These are phyloP conservation scores for Przewalskia tangutica DNA, from an alignment of 257 asterid genomes.

Conservation along the genomic window DNA sequence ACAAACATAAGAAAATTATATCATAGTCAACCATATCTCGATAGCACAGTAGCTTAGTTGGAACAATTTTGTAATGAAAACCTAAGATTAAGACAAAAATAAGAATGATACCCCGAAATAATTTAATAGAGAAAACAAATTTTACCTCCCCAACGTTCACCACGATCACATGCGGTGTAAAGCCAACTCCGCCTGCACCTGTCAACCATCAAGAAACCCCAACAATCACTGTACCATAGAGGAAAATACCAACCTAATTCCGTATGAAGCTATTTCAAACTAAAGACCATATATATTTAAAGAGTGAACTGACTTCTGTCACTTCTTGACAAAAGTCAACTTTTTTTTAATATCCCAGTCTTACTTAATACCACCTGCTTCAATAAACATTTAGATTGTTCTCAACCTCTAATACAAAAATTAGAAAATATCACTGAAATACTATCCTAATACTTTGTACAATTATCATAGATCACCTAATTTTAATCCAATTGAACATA, in stretches of 20 bases:
- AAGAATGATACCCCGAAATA: background rate
- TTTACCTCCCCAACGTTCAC: slow-evolving; percentile 38
- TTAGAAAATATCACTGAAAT: background rate
- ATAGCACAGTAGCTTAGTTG: background rate
- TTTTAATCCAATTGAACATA: background rate
- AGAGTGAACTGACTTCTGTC: background rate
- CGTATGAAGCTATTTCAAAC: background rate
- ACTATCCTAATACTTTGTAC: background rate
- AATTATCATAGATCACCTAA: background rate
- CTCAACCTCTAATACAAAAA: background rate
- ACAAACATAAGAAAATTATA: background rate
- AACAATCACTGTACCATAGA: background rate
- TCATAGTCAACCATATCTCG: background rate
- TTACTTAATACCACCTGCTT: background rate
- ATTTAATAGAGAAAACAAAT: background rate
- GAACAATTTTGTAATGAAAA: background rate
- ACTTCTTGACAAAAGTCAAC: background rate
- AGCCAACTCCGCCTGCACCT: slow-evolving; percentile 33
- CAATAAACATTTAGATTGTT: background rate
- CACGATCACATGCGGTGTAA: slow-evolving; percentile 36
- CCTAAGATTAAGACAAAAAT: background rate
- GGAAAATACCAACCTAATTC: background rate
- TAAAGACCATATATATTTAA: background rate
- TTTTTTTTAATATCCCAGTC: background rate
- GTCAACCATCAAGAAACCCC: slow-evolving; percentile 1